A percentile compares a stretch with the other conserved stretches of the same genome.
Evolutionary conservation across 75 land plant genomes (phyloP).

Genomic region (Larix kaempferi): DNA sequence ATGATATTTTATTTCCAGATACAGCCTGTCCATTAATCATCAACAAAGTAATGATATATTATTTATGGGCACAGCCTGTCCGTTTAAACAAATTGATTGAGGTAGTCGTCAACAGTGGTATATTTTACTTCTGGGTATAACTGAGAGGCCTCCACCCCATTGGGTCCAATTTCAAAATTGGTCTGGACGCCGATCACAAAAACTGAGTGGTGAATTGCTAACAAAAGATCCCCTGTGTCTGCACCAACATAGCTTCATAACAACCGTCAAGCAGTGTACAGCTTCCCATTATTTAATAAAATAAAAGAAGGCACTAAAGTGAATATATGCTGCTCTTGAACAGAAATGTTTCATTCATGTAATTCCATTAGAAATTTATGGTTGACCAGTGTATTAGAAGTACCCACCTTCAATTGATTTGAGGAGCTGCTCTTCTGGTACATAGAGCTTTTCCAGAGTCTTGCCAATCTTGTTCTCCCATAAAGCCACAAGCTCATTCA

Average conservation of each 20-base stretch:
- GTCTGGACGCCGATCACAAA: conserved; percentile 14
- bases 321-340: too few species aligned
- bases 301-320: too few species aligned
- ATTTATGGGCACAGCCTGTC: too few species aligned
- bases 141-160: conserved; percentile 24
- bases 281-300: too few species aligned
- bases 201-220: conserved; percentile 8
- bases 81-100: conserved; percentile 6
- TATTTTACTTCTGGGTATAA: conserved; percentile 41
- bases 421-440: conserved; percentile 26
- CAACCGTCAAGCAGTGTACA: too few species aligned
- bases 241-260: not conserved
- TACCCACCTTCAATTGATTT: conserved; percentile 13
- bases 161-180: conserved; percentile 25
- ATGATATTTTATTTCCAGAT: too few species aligned
- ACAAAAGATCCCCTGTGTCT: conserved; percentile 7
- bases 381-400: not conserved
- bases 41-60: too few species aligned
- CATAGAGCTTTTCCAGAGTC: conserved; percentile 18
- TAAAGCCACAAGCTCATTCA: conserved; percentile 12
- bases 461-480: conserved; percentile 26
- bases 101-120: conserved; percentile 14
- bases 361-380: too few species aligned
- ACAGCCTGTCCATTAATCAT: too few species aligned
- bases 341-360: too few species aligned